A percentile compares a stretch with the other conserved stretches of the same genome.
phyloP scores from a whole-genome alignment of 768 basidiomycete genomes.

The Trametopsis cervina region DNA sequence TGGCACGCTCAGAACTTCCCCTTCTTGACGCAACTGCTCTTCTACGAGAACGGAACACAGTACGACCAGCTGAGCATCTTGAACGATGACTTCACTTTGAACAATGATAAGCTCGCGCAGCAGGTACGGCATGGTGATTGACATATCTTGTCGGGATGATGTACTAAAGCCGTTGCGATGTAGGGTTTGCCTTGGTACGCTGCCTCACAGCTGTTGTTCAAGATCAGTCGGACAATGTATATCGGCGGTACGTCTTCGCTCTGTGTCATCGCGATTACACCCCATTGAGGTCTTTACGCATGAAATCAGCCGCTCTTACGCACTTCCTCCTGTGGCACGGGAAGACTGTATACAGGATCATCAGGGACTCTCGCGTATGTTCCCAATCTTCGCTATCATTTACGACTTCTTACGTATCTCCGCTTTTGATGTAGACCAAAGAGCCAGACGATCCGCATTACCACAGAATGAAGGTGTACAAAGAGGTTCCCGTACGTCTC shows the following conservation, averaged over 20 bases:
- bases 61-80: constrained; percentile 50
- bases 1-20: constrained; percentile 56
- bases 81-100: constrained; percentile 43
- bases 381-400: not conserved
- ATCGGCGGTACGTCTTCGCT: constrained; percentile 13
- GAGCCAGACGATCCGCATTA: constrained; percentile 47
- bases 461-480: constrained; percentile 42
- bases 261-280: too few relatives aligned
- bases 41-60: constrained; percentile 40
- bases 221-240: constrained; percentile 17
- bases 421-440: constrained; percentile 28
- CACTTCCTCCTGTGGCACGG: constrained; percentile 43
- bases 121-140: constrained; percentile 25
- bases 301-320: constrained; percentile 3
- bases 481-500: constrained; percentile 31
- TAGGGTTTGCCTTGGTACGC: constrained; percentile 40
- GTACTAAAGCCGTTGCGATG: constrained; percentile 35
- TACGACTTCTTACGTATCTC: constrained; percentile 5
- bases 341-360: constrained; percentile 36
- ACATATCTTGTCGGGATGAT: constrained; percentile 42
- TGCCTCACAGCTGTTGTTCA: constrained; percentile 34
- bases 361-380: constrained; percentile 15
- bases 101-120: constrained; percentile 38
- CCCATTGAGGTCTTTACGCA: too few relatives aligned
- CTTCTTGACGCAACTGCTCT: constrained; percentile 28